Percentiles rank a stretch among this genome's conserved stretches.
These are phyloP conservation scores for Coniochaeta prunicola DNA, from an alignment of 2,329 filamentous ascomycete genomes.

Conservation along the genomic window DNA sequence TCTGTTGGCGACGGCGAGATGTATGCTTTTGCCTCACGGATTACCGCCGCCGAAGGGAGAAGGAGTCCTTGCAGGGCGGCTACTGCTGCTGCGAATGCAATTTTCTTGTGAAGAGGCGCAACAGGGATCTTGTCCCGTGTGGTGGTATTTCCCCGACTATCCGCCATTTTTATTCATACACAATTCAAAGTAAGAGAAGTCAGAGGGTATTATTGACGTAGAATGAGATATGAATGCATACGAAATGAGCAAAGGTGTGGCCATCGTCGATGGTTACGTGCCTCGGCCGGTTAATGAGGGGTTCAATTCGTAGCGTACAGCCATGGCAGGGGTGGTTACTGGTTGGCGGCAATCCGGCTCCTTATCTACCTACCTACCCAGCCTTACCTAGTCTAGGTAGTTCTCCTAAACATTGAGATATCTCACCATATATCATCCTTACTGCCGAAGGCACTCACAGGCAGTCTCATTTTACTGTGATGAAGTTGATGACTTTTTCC, in stretches of 20 bases:
- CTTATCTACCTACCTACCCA: too few species aligned
- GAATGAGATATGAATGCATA: background rate
- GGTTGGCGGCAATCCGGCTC: too few species aligned
- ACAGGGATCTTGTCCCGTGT: background rate
- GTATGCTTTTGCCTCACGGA: conserved; percentile 5
- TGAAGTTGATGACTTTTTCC: too few species aligned
- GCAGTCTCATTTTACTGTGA: too few species aligned
- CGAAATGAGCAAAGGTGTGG: too few species aligned
- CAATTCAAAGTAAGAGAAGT: background rate
- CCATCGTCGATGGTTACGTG: background rate
- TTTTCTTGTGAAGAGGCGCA: background rate
- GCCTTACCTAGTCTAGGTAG: too few species aligned
- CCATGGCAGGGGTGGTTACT: too few species aligned
- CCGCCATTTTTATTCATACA: background rate
- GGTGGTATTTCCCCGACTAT: background rate
- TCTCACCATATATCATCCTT: too few species aligned
- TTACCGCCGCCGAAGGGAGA: background rate
- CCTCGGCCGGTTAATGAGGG: background rate
- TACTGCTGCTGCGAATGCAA: background rate
- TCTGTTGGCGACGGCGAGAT: conserved; percentile 1
- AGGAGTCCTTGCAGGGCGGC: conserved; percentile 6
- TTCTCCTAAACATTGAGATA: too few species aligned
- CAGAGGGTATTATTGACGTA: too few species aligned
- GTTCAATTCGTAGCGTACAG: too few species aligned
- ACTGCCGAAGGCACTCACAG: too few species aligned